Evolutionary conservation across 352 stramenopile genomes (phyloP).

Genomic region (Pythium monospermum): DNA sequence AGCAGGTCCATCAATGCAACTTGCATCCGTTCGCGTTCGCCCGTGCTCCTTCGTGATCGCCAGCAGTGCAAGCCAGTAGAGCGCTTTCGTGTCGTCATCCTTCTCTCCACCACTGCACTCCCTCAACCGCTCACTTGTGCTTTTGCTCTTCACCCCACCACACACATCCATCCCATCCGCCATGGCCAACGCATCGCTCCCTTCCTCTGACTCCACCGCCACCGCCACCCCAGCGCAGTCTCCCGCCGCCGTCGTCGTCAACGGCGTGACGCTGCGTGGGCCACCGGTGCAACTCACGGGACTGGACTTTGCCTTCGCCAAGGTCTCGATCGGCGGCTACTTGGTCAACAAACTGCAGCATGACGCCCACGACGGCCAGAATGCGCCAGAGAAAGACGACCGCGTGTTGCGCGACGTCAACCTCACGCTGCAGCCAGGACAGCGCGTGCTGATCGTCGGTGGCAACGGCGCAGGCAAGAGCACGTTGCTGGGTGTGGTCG

Average conservation of each 20-base stretch:
- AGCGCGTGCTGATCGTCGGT: conserved; percentile 92
- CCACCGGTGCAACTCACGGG: conserved; percentile 46
- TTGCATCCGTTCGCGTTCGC: conserved; percentile 9
- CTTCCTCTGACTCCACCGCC: neutral
- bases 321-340: conserved; percentile 58
- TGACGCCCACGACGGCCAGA: conserved; percentile 19
- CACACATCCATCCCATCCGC: neutral
- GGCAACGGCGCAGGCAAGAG: conserved; percentile 95
- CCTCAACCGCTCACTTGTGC: neutral
- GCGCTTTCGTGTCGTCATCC: neutral
- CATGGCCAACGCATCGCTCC: conserved; percentile 9
- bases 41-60: conserved; percentile 14
- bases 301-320: conserved; percentile 74
- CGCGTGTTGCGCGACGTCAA: conserved; percentile 86
- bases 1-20: neutral
- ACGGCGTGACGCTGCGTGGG: conserved; percentile 18
- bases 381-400: conserved; percentile 28
- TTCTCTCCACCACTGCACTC: too few relatives aligned
- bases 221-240: neutral
- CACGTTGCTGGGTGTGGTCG: conserved; percentile 93
- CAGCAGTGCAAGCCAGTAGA: neutral
- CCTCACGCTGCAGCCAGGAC: conserved; percentile 73
- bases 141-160: neutral
- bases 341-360: conserved; percentile 56
- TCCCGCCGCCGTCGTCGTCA: conserved; percentile 13